These are phyloP conservation scores for Panicum hallii DNA, from an alignment of 202 grass and related monocot genomes.

Conservation along the genomic window DNA sequence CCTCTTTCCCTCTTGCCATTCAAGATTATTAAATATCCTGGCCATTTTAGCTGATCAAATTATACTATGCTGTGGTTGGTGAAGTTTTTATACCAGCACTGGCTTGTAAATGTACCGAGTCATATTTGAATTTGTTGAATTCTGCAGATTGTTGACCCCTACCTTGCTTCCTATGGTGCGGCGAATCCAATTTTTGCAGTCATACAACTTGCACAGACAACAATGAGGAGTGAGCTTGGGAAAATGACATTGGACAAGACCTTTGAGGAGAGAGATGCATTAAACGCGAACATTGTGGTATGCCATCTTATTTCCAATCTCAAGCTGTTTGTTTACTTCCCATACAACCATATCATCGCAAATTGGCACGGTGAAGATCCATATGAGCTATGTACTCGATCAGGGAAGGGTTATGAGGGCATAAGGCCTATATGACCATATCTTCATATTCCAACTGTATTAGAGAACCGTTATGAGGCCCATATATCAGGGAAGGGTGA, in stretches of 20 bases:
- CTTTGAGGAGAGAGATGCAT: conserved; percentile 89
- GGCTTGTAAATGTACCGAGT: background rate
- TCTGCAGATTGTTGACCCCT: conserved; percentile 84
- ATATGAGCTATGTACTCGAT: conserved; percentile 13
- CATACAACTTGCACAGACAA: conserved; percentile 92
- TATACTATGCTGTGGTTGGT: background rate
- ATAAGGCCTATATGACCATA: background rate
- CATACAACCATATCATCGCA: background rate
- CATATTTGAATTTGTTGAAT: conserved; percentile 21
- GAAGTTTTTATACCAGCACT: background rate
- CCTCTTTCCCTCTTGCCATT: background rate
- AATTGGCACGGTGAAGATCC: background rate
- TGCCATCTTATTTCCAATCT: background rate
- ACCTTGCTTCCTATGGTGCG: conserved; percentile 90
- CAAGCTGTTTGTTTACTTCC: conserved; percentile 25
- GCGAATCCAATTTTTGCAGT: conserved; percentile 94
- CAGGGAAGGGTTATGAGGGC: background rate
- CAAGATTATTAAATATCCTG: background rate
- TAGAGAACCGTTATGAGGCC: no score
- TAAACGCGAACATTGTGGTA: conserved; percentile 96
- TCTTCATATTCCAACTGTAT: background rate
- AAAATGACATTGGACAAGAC: conserved; percentile 97
- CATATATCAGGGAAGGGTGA: no score
- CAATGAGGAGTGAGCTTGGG: conserved; percentile 96
- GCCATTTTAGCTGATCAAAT: background rate